Conservation (phyloP, 1,139 yeast species). For the Scheffersomyces lignicola region DNA sequence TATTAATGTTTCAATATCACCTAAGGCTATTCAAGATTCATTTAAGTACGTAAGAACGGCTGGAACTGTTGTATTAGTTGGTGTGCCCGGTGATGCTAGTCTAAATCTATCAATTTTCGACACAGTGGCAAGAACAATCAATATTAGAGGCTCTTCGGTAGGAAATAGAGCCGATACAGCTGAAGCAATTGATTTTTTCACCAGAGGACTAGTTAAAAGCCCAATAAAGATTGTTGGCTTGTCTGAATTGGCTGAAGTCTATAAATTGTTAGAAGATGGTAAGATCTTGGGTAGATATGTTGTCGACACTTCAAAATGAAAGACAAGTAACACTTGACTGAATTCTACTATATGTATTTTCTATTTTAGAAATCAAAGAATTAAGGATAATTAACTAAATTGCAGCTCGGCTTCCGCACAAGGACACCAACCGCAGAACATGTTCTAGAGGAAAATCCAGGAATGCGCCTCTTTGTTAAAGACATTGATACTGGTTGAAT, state of each 20-base stretch:
- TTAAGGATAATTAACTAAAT: too few relatives aligned
- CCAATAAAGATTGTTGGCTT: conserved; percentile 69
- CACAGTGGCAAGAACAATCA: conserved; percentile 64
- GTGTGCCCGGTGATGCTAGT: conserved; percentile 73
- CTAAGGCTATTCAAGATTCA: conserved; percentile 67
- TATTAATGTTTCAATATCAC: conserved; percentile 77
- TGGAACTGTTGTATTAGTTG: conserved; percentile 80
- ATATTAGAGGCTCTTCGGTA: conserved; percentile 69
- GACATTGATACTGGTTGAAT: too few relatives aligned
- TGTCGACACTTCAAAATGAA: conserved; percentile 45
- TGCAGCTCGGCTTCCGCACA: too few relatives aligned
- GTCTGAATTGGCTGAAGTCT: conserved; percentile 58
- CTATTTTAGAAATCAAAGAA: too few relatives aligned
- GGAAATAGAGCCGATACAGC: too few relatives aligned
- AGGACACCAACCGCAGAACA: too few relatives aligned
- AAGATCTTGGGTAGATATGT: conserved; percentile 74
- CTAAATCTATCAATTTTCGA: conserved; percentile 61
- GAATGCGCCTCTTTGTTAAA: too few relatives aligned
- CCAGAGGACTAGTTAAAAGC: conserved; percentile 65
- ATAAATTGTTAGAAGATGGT: conserved; percentile 68
- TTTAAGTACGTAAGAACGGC: conserved; percentile 67
- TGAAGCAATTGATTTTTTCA: conserved; percentile 74
- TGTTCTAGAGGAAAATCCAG: too few relatives aligned
- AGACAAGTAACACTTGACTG: too few relatives aligned
- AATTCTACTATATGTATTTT: too few relatives aligned